Evolutionary conservation across 306 rosid species (phyloP).

Genomic region (Prunus persica): Prunus_persica_NCBIv2 NC_034010.1:20973501-20974000

Average conservation of each 20-base stretch:
- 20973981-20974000: neutral
- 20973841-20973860: neutral
- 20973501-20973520: slow-evolving; percentile 17
- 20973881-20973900: neutral
- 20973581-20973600: neutral
- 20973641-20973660: neutral
- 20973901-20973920: neutral
- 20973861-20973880: neutral
- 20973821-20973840: neutral
- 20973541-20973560: neutral
- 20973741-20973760: slow-evolving; percentile 3
- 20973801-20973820: neutral
- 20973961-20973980: neutral
- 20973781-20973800: neutral
- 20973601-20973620: neutral
- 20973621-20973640: neutral
- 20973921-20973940: neutral
- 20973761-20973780: slow-evolving; percentile 14
- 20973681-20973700: neutral
- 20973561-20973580: slow-evolving; percentile 13
- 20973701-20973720: neutral
- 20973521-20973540: slow-evolving; percentile 24
- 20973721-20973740: slow-evolving; percentile 13
- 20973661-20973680: slow-evolving; percentile 9
- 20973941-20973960: neutral